Evolutionary conservation across 1,284 basidiomycete genomes (phyloP), one percentile per base, ranked within the genome.

Genomic region (Apiotrichum porosum): DNA sequence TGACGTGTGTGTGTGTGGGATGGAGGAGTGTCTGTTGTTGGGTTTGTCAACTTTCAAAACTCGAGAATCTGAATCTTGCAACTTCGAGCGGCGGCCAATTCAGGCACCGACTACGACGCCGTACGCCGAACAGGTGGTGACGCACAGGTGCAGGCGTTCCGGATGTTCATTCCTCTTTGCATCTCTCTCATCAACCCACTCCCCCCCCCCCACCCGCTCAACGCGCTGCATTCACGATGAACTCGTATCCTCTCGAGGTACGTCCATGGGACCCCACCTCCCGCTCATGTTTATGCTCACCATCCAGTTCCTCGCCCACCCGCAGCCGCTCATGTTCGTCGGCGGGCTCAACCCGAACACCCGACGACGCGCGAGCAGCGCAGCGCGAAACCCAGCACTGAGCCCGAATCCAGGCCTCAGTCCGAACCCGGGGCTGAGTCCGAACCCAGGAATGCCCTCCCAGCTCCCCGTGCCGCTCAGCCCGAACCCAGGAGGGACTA

Each of bases 271-370:
- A n/a, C n/a, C n/a, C n/a, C n/a, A 3, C 9, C 8, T 3, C 6
- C 18, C 24, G n/a, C n/a, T 26, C 9, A 12, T 12, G 4, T 12
- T 19, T 12, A 19, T 31, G 46, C 52, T 52, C n/a, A 47, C 37
- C 6, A n/a, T n/a, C 35, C 68, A 77, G 73, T 78, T 78, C 61
- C 77, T 93, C 55, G 78, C 81, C 36, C 91, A 94, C 69, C 81
- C 89, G 42, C 83, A 83, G 31, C 92, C 92, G 21, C 82, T 94
- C 42, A 87, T 95, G 86, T 94, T 94, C 65, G 85, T 92, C 24
- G 88, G 88, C 21, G 91, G 92, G 1, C 79, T 95, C 34, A 32
- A 12, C 12, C 17, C 24, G 9, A 31, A 13, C 18, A 12, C 26
- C 26, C 26, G 26, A 12, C 26, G 26, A 28, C 26, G 26, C 6